A percentile compares a stretch with the other conserved stretches of the same genome.
Evolutionary conservation across 768 basidiomycete species (phyloP).

Genomic region (Boletus eberwhitei): DNA sequence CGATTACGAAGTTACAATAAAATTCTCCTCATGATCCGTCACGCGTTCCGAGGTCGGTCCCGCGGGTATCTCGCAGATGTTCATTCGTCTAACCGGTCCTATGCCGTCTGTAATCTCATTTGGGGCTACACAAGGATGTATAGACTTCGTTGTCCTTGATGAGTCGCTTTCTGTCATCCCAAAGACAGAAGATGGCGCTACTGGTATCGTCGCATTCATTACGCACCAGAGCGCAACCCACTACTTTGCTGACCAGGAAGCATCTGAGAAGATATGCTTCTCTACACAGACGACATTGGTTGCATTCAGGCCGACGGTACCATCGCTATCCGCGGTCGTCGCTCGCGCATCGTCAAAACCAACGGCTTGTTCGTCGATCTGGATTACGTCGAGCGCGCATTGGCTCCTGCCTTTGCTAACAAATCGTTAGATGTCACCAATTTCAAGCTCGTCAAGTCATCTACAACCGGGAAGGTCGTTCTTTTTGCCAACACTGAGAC

Average conservation of each 20-base stretch:
- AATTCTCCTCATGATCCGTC: not conserved
- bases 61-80: slow-evolving; percentile 31
- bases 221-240: slow-evolving; percentile 27
- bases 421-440: slow-evolving; percentile 15
- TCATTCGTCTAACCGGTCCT: slow-evolving; percentile 20
- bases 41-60: slow-evolving; percentile 32
- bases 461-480: slow-evolving; percentile 24
- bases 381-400: slow-evolving; percentile 27
- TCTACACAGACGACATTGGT: slow-evolving; percentile 31
- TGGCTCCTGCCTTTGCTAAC: slow-evolving; percentile 23
- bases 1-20: slow-evolving; percentile 10
- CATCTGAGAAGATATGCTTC: slow-evolving; percentile 16
- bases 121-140: slow-evolving; percentile 25
- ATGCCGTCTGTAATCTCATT: slow-evolving; percentile 31
- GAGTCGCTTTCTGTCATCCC: slow-evolving; percentile 22
- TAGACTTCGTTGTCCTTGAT: too few relatives aligned
- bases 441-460: slow-evolving; percentile 30
- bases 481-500: slow-evolving; percentile 21
- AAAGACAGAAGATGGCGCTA: slow-evolving; percentile 18
- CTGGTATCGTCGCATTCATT: slow-evolving; percentile 28
- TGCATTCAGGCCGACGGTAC: slow-evolving; percentile 27
- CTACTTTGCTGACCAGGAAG: slow-evolving; percentile 26
- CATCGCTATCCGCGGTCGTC: slow-evolving; percentile 26
- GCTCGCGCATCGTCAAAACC: slow-evolving; percentile 30
- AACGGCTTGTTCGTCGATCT: slow-evolving; percentile 30